Evolutionary conservation across 2,329 filamentous ascomycete species (phyloP).

Genomic region (Xylariaceae sp.): DNA sequence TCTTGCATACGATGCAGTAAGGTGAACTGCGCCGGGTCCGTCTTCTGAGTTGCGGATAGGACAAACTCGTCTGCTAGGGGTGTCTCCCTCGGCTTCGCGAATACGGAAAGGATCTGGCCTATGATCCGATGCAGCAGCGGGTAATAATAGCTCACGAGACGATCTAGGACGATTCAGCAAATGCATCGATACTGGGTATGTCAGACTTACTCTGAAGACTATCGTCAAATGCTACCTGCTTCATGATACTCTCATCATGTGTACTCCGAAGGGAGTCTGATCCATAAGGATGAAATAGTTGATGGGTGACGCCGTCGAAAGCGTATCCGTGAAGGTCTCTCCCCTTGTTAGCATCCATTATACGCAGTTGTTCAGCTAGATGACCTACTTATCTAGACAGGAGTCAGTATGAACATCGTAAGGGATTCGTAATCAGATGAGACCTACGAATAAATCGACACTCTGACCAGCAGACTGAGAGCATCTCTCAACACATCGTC

Average conservation of each 20-base stretch:
- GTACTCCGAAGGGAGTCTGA: slow-evolving; percentile 52
- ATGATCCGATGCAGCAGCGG: slow-evolving; percentile 47
- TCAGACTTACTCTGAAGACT: slow-evolving; percentile 56
- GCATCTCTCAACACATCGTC: slow-evolving; percentile 51
- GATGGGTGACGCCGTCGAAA: slow-evolving; percentile 63
- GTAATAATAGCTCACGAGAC: slow-evolving; percentile 53
- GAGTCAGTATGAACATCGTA: slow-evolving; percentile 12
- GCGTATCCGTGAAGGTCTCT: slow-evolving; percentile 58
- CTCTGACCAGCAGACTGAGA: slow-evolving; percentile 39
- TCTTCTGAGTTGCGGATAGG: slow-evolving; percentile 43
- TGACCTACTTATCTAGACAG: slow-evolving; percentile 25
- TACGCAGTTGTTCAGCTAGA: background rate
- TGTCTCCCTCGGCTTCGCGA: slow-evolving; percentile 51
- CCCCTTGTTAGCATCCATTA: slow-evolving; percentile 14
- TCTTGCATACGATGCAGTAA: slow-evolving; percentile 55
- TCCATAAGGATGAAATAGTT: slow-evolving; percentile 63
- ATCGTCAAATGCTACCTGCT: slow-evolving; percentile 61
- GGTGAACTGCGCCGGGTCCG: slow-evolving; percentile 48
- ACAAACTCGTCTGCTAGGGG: slow-evolving; percentile 58
- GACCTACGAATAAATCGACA: slow-evolving; percentile 57
- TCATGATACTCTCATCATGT: slow-evolving; percentile 61
- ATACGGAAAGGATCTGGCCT: slow-evolving; percentile 41
- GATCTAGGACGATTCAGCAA: slow-evolving; percentile 40
- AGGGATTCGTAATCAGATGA: too few relatives aligned
- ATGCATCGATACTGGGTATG: background rate